A percentile compares a stretch with the other conserved stretches of the same genome.
phyloP scores from a whole-genome alignment of 805 yeast species.

The Kregervanrija pseudodelftensis region DNA sequence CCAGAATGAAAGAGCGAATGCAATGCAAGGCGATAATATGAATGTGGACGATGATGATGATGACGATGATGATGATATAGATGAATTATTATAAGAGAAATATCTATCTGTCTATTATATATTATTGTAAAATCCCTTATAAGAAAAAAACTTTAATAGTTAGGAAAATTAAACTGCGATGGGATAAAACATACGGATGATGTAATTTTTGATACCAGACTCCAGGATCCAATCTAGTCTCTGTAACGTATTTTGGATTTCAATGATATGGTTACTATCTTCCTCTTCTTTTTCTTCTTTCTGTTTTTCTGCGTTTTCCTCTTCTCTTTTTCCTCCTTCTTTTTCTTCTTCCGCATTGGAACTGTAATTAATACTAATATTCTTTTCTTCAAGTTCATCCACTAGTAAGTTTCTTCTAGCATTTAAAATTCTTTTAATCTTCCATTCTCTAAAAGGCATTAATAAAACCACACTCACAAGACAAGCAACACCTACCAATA shows the following conservation, averaged over 20 bases:
- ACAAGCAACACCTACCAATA: conserved; percentile 46
- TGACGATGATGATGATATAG: conserved; percentile 38
- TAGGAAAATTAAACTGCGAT: conserved; percentile 17
- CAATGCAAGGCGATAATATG: not conserved
- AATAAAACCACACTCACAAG: conserved; percentile 36
- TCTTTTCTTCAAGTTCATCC: conserved; percentile 2
- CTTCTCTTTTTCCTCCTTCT: conserved; percentile 11
- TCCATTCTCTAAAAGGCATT: conserved; percentile 48
- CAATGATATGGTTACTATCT: not conserved
- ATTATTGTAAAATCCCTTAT: no score
- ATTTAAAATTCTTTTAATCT: conserved; percentile 36
- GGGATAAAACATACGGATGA: conserved; percentile 22
- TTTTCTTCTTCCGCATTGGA: conserved; percentile 1
- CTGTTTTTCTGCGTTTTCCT: conserved; percentile 1
- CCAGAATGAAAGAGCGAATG: conserved; percentile 2
- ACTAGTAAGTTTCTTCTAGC: conserved; percentile 14
- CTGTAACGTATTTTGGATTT: conserved; percentile 1
- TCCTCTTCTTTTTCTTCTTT: not conserved
- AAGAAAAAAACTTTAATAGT: no score
- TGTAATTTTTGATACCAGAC: conserved; percentile 6
- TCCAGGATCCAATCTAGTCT: conserved; percentile 9
- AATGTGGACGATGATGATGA: conserved; percentile 23
- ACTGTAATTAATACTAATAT: not conserved
- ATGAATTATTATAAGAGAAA: conserved; percentile 17
- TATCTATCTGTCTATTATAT: no score